These are phyloP conservation scores for Suhomyces prunicola DNA, from an alignment of 805 yeast species.

Conservation along the genomic window DNA sequence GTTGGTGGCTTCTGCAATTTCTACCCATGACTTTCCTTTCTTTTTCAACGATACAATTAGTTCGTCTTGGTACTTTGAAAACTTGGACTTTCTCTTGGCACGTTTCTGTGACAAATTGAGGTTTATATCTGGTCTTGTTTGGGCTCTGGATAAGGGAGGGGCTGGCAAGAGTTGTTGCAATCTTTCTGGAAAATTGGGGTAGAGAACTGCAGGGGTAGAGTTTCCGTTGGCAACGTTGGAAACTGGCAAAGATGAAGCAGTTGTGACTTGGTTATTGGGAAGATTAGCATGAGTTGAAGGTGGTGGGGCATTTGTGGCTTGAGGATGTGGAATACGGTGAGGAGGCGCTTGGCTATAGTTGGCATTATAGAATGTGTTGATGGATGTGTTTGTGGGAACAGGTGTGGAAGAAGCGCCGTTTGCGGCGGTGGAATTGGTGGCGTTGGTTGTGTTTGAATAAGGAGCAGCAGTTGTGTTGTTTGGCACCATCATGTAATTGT, in stretches of 20 bases:
- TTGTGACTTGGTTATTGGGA: not conserved
- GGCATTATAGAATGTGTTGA: constrained; percentile 6
- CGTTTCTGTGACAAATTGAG: constrained; percentile 46
- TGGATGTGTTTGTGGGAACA: constrained; percentile 7
- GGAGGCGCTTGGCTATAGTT: constrained; percentile 5
- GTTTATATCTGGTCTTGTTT: constrained; percentile 42
- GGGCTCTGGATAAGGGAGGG: constrained; percentile 48
- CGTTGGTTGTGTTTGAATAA: constrained; percentile 4
- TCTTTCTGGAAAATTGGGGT: constrained; percentile 22
- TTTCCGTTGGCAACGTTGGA: not conserved
- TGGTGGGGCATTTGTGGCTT: constrained; percentile 5
- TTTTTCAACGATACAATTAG: constrained; percentile 59
- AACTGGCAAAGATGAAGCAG: not conserved
- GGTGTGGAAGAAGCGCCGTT: constrained; percentile 4
- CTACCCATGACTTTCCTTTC: constrained; percentile 68
- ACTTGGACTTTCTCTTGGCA: constrained; percentile 63
- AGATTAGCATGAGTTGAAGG: constrained; percentile 4
- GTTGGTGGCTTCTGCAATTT: constrained; percentile 61
- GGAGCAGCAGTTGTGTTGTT: constrained; percentile 4
- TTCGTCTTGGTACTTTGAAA: constrained; percentile 64
- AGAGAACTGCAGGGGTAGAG: constrained; percentile 12
- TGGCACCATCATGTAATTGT: constrained; percentile 22
- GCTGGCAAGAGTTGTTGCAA: constrained; percentile 36
- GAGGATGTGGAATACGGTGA: constrained; percentile 8
- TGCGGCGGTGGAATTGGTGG: constrained; percentile 7